A percentile compares a stretch with the other conserved stretches of the same genome.
These are phyloP conservation scores for Yarrowia divulgata DNA, from an alignment of 805 yeast genomes.

Conservation along the genomic window DNA sequence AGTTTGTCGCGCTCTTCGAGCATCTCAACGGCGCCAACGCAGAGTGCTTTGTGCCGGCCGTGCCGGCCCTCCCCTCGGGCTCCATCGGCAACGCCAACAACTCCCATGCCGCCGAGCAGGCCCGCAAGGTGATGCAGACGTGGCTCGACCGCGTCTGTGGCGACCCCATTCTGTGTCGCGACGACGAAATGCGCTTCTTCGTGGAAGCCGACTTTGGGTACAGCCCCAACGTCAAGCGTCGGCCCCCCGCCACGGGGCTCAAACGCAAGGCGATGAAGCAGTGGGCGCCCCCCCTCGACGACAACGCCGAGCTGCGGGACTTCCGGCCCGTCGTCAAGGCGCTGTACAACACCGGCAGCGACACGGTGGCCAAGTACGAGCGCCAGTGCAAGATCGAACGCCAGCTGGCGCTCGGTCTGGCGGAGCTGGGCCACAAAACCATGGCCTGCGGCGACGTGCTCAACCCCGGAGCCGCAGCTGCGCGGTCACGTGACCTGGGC, in stretches of 20 bases:
- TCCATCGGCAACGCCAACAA: conserved; percentile 73
- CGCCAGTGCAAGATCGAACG: conserved; percentile 58
- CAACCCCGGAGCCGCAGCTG: conserved; percentile 45
- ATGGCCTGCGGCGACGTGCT: conserved; percentile 40
- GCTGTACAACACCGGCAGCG: conserved; percentile 65
- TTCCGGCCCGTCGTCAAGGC: conserved; percentile 88
- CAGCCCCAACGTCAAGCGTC: conserved; percentile 64
- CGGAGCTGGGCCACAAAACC: conserved; percentile 56
- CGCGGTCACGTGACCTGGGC: conserved; percentile 57
- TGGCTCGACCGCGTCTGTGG: conserved; percentile 81
- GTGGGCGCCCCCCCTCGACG: conserved; percentile 89
- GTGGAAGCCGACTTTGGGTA: conserved; percentile 78
- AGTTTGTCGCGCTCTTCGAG: conserved; percentile 75
- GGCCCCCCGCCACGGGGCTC: conserved; percentile 81
- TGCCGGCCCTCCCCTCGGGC: conserved; percentile 73
- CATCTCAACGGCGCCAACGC: conserved; percentile 82
- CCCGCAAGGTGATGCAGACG: conserved; percentile 70
- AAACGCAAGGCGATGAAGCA: conserved; percentile 91
- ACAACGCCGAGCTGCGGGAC: conserved; percentile 76
- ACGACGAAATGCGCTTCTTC: conserved; percentile 87
- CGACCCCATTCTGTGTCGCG: conserved; percentile 82
- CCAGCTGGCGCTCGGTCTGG: conserved; percentile 63
- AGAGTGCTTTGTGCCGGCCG: conserved; percentile 91
- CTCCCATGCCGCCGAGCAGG: conserved; percentile 60
- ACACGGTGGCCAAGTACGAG: conserved; percentile 63